Base-by-base conservation (phyloP, 768 basidiomycete genomes). In the Boletus coccyginus region DNA sequence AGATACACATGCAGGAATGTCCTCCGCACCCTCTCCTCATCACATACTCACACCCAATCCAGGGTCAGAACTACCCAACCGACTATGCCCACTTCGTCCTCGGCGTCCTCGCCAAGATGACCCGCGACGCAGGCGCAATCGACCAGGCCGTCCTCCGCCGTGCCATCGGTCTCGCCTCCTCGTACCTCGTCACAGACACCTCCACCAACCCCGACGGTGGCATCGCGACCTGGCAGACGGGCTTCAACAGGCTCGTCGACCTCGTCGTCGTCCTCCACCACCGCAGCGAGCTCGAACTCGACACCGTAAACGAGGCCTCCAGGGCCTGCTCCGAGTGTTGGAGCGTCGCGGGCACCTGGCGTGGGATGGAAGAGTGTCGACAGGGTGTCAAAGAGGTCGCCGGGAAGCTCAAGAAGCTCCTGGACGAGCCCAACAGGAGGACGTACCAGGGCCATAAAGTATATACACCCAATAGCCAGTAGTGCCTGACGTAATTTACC, bases 251-350 rank as follows among this genome's bases (percentile, higher is more conserved):
- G 12, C 77, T 92, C 31, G 83, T 90, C 31, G 90, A 92, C 61
- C 75, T 92, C 50, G 74, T 90, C 56, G 77, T 87, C 48, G 86
- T 81, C n/a, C 79, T 93, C 33, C 87, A 93, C 64, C 70, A 74
- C 32, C 77, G 81, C 50, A 75, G 77, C 24, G 87, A 90, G 59
- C 79, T 92, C 41, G 87, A 92, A 61, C 74, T 88, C n/a, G 88
- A 87, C 60, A 92, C 91, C 7, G 68, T 92, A 42, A 85, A 83
- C 64, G 83, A 80, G 41, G 88, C 88, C 1, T 67, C 68, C 50
- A 67, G 66, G 63, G 77, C 81, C 14, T 90, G 89, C 63, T 88
- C 87, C 17, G 91, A 93, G 66, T 90, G 90, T 68, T 93, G 90
- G 90, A 83, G 78, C 16, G 81, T 84, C 3, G 82, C 85, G 0